Conservation (phyloP, 2,329 filamentous ascomycete species). For the Pseudopyricularia cyperi region DNA sequence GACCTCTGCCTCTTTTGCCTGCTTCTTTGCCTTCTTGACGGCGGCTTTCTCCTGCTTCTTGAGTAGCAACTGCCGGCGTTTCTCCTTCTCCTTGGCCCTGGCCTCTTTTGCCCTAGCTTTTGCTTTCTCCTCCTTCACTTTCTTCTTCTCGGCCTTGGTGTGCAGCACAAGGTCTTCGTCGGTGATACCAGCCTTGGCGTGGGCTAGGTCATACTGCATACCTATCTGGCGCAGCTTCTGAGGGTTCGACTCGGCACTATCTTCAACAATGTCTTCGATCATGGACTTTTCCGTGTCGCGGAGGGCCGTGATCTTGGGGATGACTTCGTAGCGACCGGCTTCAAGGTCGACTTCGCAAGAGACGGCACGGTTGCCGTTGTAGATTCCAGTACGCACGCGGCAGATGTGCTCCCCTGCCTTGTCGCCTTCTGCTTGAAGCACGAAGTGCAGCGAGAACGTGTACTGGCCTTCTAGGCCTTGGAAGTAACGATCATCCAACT, state of each 20-base stretch:
- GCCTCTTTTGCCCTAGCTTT: conserved; percentile 11
- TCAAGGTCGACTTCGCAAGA: conserved; percentile 61
- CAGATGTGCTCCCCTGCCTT: conserved; percentile 17
- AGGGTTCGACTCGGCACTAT: conserved; percentile 29
- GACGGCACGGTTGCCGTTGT: conserved; percentile 45
- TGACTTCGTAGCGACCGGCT: conserved; percentile 52
- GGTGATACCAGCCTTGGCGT: conserved; percentile 20
- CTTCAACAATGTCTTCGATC: conserved; percentile 46
- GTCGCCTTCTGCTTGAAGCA: conserved; percentile 20
- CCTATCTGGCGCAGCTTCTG: conserved; percentile 52
- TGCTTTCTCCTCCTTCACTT: conserved; percentile 1
- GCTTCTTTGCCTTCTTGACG: conserved; percentile 6
- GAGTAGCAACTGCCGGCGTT: conserved; percentile 6
- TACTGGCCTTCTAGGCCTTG: conserved; percentile 30
- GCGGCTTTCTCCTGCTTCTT: conserved; percentile 10
- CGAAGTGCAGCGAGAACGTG: conserved; percentile 26
- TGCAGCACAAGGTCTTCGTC: conserved; percentile 7
- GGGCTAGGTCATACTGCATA: conserved; percentile 46
- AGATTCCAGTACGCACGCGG: conserved; percentile 18
- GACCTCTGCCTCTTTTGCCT: conserved; percentile 13
- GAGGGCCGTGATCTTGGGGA: conserved; percentile 53
- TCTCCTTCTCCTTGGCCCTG: conserved; percentile 15
- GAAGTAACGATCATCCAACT: conserved; percentile 33
- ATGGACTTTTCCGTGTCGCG: conserved; percentile 28
- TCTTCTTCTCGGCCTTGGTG: conserved; percentile 1